Evolutionary conservation across 148 eudicot species (phyloP), one percentile per base, ranked within the genome.

Genomic region (Cornus suecica): DNA sequence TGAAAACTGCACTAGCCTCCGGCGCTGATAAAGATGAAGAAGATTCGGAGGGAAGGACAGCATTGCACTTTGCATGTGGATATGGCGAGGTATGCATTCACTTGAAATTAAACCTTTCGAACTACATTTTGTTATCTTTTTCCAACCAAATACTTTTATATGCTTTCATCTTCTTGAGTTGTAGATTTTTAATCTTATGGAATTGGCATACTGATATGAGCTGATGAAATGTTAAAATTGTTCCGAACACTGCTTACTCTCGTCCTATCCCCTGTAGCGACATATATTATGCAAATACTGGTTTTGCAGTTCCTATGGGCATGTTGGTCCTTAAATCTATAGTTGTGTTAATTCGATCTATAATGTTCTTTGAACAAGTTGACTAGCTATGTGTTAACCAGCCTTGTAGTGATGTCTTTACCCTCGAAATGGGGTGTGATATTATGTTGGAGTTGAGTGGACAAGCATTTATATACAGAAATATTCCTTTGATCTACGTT

Each of bases 1-100:
- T 95, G 87, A 91, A 86, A 83, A 84, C 70, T 31, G 97, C 97
- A 76, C 76, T 95, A 68, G 89, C 90, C 29, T 85, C 86, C 73
- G 97, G 99, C 45, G 97, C 90, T 80, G 93, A 93, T 74, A 85
- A 88, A 79, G 89, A 95, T 75, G 99, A 93, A 86, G 97, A 89
- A 81, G 97, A 95, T 76, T 91, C 97, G 65, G 97, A 93, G 83
- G 99, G 99, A 82, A 91, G 97, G 85, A 89, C 97, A 29, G 97
- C 99, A 23, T 82, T 95, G 84, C 99, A 95, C 86, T 95, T 93
- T 88, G 97, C 97, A 56, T 92, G 99, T 88, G 99, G 98, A 68
- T 91, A 95, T 86, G 99, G 99, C 0, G 98, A 95, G 98, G 98
- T 94, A 94, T 54, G 77, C 54, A 64, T 29, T 69, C 25, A 37